Percentiles rank a stretch among this genome's conserved stretches.
Conservation (phyloP, 352 stramenopile species). For the Phytophthora constricta region DNA sequence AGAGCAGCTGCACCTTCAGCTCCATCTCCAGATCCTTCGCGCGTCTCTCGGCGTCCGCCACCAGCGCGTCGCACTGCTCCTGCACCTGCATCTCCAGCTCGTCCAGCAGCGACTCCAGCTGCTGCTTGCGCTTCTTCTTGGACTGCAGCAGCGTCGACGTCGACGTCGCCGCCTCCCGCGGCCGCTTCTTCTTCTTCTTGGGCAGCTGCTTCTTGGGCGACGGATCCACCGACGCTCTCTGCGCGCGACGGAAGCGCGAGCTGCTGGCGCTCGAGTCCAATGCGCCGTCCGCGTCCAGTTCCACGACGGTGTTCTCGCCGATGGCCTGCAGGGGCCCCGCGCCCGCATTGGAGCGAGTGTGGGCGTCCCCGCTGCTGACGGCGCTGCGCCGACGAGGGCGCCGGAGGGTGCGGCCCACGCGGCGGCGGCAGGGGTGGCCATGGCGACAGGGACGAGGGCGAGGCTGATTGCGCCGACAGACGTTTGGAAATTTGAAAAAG, state of each 20-base stretch:
- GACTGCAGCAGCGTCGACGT: conserved; percentile 17
- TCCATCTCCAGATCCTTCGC: conserved; percentile 75
- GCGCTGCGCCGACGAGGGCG: conserved; percentile 43
- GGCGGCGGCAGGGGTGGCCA: conserved; percentile 47
- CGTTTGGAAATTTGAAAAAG: conserved; percentile 41
- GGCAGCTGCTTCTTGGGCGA: conserved; percentile 32
- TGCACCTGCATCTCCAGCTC: conserved; percentile 78
- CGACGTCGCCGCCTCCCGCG: conserved; percentile 23
- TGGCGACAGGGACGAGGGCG: too few relatives aligned
- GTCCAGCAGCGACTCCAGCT: conserved; percentile 52
- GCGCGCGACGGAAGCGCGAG: conserved; percentile 13
- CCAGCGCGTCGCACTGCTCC: conserved; percentile 64
- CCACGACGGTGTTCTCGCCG: conserved; percentile 69
- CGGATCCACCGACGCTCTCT: conserved; percentile 7
- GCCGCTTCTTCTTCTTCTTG: conserved; percentile 39
- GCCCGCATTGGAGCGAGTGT: conserved; percentile 21
- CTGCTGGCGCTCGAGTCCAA: conserved; percentile 10
- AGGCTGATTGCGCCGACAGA: neutral
- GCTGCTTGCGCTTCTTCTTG: conserved; percentile 53
- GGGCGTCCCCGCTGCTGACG: neutral
- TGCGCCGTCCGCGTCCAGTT: conserved; percentile 34
- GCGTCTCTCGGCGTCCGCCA: conserved; percentile 58
- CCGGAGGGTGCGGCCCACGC: conserved; percentile 55
- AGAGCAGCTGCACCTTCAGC: conserved; percentile 83
- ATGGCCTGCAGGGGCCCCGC: conserved; percentile 53